These are phyloP conservation scores for Candida ficus DNA, from an alignment of 805 yeast species.

Conservation along the genomic window DNA sequence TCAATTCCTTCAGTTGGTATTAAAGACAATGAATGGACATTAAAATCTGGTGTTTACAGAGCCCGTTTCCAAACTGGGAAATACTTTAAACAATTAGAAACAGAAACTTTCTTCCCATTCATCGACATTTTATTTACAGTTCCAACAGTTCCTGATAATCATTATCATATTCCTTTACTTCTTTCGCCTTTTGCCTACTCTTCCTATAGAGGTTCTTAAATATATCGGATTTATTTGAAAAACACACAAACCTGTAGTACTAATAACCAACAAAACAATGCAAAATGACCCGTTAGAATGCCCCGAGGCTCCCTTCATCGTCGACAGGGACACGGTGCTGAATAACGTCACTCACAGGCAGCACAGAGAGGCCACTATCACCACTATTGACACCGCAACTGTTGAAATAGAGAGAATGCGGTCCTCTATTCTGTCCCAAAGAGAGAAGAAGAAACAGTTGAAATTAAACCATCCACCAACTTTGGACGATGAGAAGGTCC, in stretches of 20 bases:
- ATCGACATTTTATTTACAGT: slow-evolving; percentile 83
- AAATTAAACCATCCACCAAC: slow-evolving; percentile 7
- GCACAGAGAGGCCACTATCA: slow-evolving; percentile 19
- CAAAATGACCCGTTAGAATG: too few relatives aligned
- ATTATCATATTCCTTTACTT: slow-evolving; percentile 85
- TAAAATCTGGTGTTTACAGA: slow-evolving; percentile 64
- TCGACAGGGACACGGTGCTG: slow-evolving; percentile 28
- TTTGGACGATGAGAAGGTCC: slow-evolving; percentile 49
- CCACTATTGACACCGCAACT: slow-evolving; percentile 32
- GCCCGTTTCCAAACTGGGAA: slow-evolving; percentile 72
- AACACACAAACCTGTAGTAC: too few relatives aligned
- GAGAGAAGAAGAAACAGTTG: slow-evolving; percentile 33
- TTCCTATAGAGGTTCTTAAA: slow-evolving; percentile 69
- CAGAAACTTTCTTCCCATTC: slow-evolving; percentile 75
- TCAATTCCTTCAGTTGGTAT: too few relatives aligned
- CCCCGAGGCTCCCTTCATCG: too few relatives aligned
- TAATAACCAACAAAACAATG: too few relatives aligned
- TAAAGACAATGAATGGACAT: slow-evolving; percentile 35
- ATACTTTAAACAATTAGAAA: slow-evolving; percentile 41
- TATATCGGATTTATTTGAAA: not conserved
- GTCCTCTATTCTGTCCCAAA: slow-evolving; percentile 39
- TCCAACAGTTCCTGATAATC: slow-evolving; percentile 72
- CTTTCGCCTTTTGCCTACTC: slow-evolving; percentile 84
- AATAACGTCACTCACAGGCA: slow-evolving; percentile 27
- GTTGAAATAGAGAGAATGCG: slow-evolving; percentile 48